Base-by-base conservation (phyloP, 1,284 basidiomycete species). In the Marasmius oreades region DNA sequence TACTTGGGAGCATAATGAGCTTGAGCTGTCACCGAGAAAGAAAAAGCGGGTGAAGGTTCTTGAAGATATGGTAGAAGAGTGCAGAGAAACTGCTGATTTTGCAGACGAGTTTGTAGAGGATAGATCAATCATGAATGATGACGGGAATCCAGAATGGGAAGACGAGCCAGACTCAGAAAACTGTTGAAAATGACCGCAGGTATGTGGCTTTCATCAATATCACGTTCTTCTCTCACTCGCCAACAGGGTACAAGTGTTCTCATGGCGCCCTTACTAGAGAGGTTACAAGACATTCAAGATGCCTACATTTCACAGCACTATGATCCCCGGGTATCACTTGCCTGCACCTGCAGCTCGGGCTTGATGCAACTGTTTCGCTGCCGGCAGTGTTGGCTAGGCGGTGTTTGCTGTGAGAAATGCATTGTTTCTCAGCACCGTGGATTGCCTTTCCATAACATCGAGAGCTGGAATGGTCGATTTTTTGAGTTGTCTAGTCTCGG, bases 361-460 rank as follows among this genome's bases (percentile, higher is more conserved):
- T 14, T 22, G 24, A 6, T 8, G 14, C n/a, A 24, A 6, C 55
- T 42, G 1, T 63, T 52, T 52, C 58, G 59, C n/a, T 65, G 62
- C 56, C 12, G 48, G 18, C 56, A 62, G 2, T 66, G 66, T 51
- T 64, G 61, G 37, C 37, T 57, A 20, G 18, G 46, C 0, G 53
- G 28, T 16, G 31, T 63, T 16, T 42, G 46, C 2, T 67, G 66
- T 42, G 12, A 42, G 0, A 2, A 3, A 10, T 67, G 66, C 53
- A 57, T 64, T 4, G 22, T 64, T 3, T 22, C 12, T 10, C 8
- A 37, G 8, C 66, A 67, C 53, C 12, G 12, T 1, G 24, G 56
- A 11, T 53, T 39, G 12, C 62, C 63, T 1, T 64, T 64, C 46
- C 66, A 67, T 39, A 55, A 45, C 18, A 55, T 64, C 16, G 56